phyloP scores from a whole-genome alignment of 148 eudicot species.

The Silene uniflora region DNA sequence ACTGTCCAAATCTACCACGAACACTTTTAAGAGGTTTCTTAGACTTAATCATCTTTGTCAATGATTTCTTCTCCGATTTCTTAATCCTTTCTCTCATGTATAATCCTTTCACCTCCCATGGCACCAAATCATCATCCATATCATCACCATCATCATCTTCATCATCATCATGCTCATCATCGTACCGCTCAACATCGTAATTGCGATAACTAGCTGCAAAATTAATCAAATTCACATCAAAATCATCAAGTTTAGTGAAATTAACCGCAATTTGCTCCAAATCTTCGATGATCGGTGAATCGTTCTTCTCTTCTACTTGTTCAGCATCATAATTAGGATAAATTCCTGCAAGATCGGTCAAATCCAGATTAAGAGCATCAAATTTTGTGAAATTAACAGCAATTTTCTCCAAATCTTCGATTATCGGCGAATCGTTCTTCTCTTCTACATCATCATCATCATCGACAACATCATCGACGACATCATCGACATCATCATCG shows the following conservation, averaged over 20 bases:
- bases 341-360: background rate
- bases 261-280: background rate
- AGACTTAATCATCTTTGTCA: constrained; percentile 40
- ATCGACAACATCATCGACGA: background rate
- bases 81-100: constrained; percentile 55
- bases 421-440: background rate
- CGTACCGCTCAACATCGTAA: background rate
- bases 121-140: constrained; percentile 70
- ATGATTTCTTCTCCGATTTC: constrained; percentile 65
- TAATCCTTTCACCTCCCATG: constrained; percentile 38
- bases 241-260: constrained; percentile 2
- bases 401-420: background rate
- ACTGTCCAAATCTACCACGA: constrained; percentile 47
- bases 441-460: constrained; percentile 8
- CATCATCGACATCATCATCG: constrained; percentile 3
- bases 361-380: background rate
- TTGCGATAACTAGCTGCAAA: background rate
- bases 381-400: constrained; percentile 3
- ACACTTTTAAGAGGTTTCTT: constrained; percentile 49
- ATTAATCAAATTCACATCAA: constrained; percentile 6
- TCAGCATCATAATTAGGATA: constrained; percentile 6
- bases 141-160: constrained; percentile 33
- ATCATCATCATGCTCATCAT: constrained; percentile 15
- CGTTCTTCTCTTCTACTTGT: no score
- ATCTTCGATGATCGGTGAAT: no score